phyloP scores from a whole-genome alignment of 768 basidiomycete genomes.

The Phallus indusiatus region DNA sequence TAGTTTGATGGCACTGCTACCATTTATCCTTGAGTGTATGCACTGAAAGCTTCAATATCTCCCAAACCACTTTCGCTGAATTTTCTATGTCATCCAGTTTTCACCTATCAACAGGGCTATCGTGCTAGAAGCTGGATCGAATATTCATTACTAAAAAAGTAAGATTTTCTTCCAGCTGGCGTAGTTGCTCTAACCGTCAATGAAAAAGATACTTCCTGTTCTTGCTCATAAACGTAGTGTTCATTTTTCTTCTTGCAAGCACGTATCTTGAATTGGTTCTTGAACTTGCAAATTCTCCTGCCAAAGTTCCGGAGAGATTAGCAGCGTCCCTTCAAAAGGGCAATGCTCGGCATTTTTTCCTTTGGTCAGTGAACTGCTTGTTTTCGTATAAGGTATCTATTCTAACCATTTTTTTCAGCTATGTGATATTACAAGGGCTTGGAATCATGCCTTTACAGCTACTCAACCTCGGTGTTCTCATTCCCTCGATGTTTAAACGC shows the following conservation, averaged over 20 bases:
- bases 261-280: constrained; percentile 88
- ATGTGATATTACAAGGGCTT: constrained; percentile 40
- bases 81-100: constrained; percentile 22
- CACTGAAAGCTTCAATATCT: neutral
- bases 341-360: constrained; percentile 45
- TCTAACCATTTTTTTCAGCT: neutral
- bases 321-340: constrained; percentile 75
- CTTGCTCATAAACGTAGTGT: constrained; percentile 84
- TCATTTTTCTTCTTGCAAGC: constrained; percentile 86
- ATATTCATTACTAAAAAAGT: constrained; percentile 90
- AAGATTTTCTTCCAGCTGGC: constrained; percentile 17
- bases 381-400: neutral
- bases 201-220: constrained; percentile 86
- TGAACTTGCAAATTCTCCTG: constrained; percentile 88
- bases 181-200: constrained; percentile 3
- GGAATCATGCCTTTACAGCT: constrained; percentile 96
- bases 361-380: constrained; percentile 11
- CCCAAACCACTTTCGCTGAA: neutral
- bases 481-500: constrained; percentile 67
- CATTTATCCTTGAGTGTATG: constrained; percentile 81
- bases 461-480: constrained; percentile 80
- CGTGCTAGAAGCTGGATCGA: constrained; percentile 89
- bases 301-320: constrained; percentile 89
- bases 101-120: constrained; percentile 88
- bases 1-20: constrained; percentile 77